phyloP scores from a whole-genome alignment of 1,284 basidiomycete genomes.

The Trametes sp. region DNA sequence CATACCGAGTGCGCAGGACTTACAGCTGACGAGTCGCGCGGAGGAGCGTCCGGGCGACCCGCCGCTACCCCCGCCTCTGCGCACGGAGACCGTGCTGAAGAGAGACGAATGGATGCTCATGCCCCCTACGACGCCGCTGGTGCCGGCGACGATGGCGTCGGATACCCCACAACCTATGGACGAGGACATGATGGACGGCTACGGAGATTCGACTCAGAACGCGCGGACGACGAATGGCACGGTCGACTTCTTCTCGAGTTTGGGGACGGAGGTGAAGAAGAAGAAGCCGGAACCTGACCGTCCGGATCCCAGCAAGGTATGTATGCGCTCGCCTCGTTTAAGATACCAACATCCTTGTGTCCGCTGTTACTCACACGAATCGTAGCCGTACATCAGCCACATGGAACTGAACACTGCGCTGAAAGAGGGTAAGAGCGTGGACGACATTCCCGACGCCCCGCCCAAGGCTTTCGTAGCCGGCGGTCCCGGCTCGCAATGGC shows the following conservation, averaged over 20 bases:
- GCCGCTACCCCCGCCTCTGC: constrained; percentile 51
- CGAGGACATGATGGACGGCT: constrained; percentile 72
- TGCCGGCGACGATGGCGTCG: constrained; percentile 37
- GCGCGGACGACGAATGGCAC: constrained; percentile 58
- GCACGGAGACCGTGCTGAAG: constrained; percentile 59
- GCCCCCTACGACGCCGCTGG: constrained; percentile 44
- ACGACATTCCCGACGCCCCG: constrained; percentile 60
- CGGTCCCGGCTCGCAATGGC: constrained; percentile 93
- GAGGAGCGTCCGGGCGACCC: constrained; percentile 51
- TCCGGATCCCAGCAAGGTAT: constrained; percentile 77
- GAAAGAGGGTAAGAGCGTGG: constrained; percentile 62
- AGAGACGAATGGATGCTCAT: constrained; percentile 94
- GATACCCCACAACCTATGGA: constrained; percentile 44
- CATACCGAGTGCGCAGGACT: constrained; percentile 83
- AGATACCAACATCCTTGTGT: neutral
- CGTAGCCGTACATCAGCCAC: constrained; percentile 66
- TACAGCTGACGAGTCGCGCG: constrained; percentile 71
- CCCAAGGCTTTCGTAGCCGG: constrained; percentile 73
- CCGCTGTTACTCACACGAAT: neutral
- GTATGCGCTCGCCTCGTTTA: constrained; percentile 16
- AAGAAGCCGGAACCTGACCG: constrained; percentile 70
- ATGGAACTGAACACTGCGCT: constrained; percentile 87
- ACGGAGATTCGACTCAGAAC: constrained; percentile 64
- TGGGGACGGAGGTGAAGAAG: constrained; percentile 76
- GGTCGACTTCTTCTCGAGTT: constrained; percentile 86